phyloP scores from a whole-genome alignment of 2,329 filamentous ascomycete genomes.

The Xylaria sp. region DNA sequence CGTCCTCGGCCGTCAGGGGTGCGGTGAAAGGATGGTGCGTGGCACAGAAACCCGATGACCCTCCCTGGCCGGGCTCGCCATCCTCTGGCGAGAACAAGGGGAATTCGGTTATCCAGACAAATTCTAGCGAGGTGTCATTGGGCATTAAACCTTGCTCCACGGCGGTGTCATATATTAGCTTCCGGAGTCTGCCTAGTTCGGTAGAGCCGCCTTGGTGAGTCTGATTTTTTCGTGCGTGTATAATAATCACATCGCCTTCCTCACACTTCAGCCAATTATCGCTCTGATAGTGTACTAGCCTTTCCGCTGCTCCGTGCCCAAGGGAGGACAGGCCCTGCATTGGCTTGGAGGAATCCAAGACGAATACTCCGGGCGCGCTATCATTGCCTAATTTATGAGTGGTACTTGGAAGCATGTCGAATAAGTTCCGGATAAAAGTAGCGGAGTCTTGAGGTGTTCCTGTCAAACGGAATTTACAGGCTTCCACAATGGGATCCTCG shows the following conservation, averaged over 20 bases:
- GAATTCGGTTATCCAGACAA: constrained; percentile 90
- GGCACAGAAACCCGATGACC: constrained; percentile 80
- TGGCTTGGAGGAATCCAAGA: constrained; percentile 79
- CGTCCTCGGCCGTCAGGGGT: constrained; percentile 76
- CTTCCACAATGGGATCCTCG: constrained; percentile 76
- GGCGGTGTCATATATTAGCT: constrained; percentile 74
- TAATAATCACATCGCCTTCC: constrained; percentile 81
- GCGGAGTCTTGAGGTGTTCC: constrained; percentile 57
- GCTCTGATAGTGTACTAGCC: constrained; percentile 41
- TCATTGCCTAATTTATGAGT: constrained; percentile 74
- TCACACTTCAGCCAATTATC: constrained; percentile 56
- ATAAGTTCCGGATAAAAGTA: constrained; percentile 68
- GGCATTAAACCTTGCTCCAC: constrained; percentile 70
- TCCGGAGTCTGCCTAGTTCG: constrained; percentile 77
- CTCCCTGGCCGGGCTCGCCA: constrained; percentile 80
- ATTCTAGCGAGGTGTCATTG: constrained; percentile 65
- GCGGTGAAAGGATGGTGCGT: constrained; percentile 98
- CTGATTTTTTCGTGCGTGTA: constrained; percentile 78
- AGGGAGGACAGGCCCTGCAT: constrained; percentile 75
- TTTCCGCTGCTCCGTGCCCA: constrained; percentile 44
- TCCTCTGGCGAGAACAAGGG: constrained; percentile 84
- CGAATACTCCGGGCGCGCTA: constrained; percentile 82
- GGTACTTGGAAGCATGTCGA: constrained; percentile 70
- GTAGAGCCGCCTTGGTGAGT: constrained; percentile 77
- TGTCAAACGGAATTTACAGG: constrained; percentile 73